Base-by-base conservation (phyloP, 495 filamentous ascomycete genomes). In the Penicillium chermesinum region DNA sequence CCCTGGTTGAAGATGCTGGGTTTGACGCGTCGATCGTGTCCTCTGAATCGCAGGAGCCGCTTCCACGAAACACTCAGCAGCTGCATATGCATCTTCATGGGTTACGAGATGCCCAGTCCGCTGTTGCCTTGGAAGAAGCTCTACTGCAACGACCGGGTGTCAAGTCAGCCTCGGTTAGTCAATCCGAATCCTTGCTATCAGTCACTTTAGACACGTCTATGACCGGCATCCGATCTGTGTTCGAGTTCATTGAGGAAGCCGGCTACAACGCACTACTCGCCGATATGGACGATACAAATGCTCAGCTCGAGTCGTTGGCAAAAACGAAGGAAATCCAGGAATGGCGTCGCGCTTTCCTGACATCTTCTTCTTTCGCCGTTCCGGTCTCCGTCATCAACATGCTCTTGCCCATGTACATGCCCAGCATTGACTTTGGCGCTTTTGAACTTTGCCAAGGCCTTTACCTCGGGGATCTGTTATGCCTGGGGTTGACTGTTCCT, bases 311-410 rank as follows among this genome's bases (percentile, higher is more conserved):
- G 62, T 96, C 91, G 1, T 74, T 99, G 2, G 83, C 94, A 8
- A 99, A 99, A 64, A 96, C 91, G 0, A 91, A 87, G 48, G 93
- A 99, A 59, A 95, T 97, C 49, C 86, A 84, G 41, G 89, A 95
- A 63, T 99, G 93, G 93, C 82, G 76, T 51, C 75, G 72, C 20
- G 86, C 89, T 0, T 95, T 96, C 70, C 72, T 72, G 25, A 73
- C 83, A 18, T 93, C 89, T 0, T 50, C 83, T 0, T 72, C 72
- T 0, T 97, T 99, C 59, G 93, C 93, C 0, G 65, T 97, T 17
- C 93, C 93, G 0, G 93, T 99, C 7, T 89, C 96, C 66, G 55
- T 95, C 34, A 88, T 95, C 54, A 87, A 85, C 75, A 97, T 97
- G 94, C 59, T 94, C 16, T 67, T 95, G 38, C 89, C 89, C 10